Base-by-base conservation (phyloP, 1,284 basidiomycete species). In the Sporisorium iseilematis-ciliati region DNA sequence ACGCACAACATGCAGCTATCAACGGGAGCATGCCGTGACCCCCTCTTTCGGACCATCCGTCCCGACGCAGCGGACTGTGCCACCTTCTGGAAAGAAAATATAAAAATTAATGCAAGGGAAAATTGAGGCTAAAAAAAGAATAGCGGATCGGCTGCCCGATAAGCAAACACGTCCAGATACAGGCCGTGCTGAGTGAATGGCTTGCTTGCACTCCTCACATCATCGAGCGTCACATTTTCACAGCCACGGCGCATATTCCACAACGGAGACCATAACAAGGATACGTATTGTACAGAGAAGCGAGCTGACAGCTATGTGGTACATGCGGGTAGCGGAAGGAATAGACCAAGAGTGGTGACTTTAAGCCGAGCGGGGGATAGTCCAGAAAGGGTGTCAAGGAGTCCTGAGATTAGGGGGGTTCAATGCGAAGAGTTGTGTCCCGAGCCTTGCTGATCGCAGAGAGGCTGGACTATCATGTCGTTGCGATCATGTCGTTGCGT, bases 291-390 rank as follows among this genome's bases (percentile, higher is more conserved):
- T 49, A 49, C 48, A 49, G 62, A 65, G 42, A 29, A 29, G 20
- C 21, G 45, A 38, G 50, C 49, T n/a, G 31, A 41, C 49, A 40
- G 25, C 58, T 43, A 50, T 70, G 57, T 55, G 55, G 53, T 70
- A 70, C 68, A 65, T 26, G 25, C 16, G 38, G 52, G 33, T 7
- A 25, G 16, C 20, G 20, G 12, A 21, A 12, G 8, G 21, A 4
- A 35, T 25, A 41, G 18, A 26, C 7, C 7, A 33, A 53, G 23
- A 40, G 41, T 29, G 57, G 46, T 29, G 41, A 26, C 35, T 10
- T 18, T 23, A 35, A 23, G 29, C 14, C 8, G 48, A 49, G 48
- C 26, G 29, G 48, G 29, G 29, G 48, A n/a, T 49, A 29, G 29
- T 49, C n/a, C 8, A 49, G 48, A 49, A 2, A 21, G 6, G 12